Conservation (phyloP, 495 filamentous ascomycete genomes). For the Patellaria atrata region DNA sequence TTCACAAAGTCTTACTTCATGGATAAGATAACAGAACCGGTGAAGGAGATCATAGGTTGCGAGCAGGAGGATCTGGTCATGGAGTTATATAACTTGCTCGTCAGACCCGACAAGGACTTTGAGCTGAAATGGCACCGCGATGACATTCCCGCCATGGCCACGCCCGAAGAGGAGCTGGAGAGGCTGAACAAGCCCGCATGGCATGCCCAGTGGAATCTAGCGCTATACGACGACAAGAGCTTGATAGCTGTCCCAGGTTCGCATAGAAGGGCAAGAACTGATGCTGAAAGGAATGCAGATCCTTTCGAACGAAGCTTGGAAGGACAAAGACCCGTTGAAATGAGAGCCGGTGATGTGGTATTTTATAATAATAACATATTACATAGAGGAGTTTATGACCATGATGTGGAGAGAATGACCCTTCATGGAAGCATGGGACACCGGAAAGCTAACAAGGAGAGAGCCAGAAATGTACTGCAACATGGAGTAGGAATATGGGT, state of each 20-base stretch:
- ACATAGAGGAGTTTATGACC: constrained; percentile 60
- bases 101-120: constrained; percentile 50
- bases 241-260: constrained; percentile 58
- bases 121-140: constrained; percentile 66
- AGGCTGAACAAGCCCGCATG: constrained; percentile 20
- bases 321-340: constrained; percentile 44
- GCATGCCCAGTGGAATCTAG: constrained; percentile 69
- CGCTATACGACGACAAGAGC: constrained; percentile 50
- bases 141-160: constrained; percentile 47
- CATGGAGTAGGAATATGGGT: constrained; percentile 73
- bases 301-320: constrained; percentile 43
- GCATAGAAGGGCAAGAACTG: constrained; percentile 51
- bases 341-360: constrained; percentile 58
- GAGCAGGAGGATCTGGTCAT: constrained; percentile 43
- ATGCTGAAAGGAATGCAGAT: constrained; percentile 44
- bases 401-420: constrained; percentile 47
- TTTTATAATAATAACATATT: constrained; percentile 86
- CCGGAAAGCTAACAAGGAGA: constrained; percentile 34
- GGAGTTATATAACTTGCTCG: constrained; percentile 70
- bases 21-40: constrained; percentile 38
- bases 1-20: constrained; percentile 58
- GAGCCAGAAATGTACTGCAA: constrained; percentile 72
- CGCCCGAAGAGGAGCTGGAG: constrained; percentile 39
- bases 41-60: constrained; percentile 40
- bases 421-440: constrained; percentile 69